These are phyloP conservation scores for Ceratocystis eucalypticola DNA, from an alignment of 2,329 filamentous ascomycete species.

Conservation along the genomic window DNA sequence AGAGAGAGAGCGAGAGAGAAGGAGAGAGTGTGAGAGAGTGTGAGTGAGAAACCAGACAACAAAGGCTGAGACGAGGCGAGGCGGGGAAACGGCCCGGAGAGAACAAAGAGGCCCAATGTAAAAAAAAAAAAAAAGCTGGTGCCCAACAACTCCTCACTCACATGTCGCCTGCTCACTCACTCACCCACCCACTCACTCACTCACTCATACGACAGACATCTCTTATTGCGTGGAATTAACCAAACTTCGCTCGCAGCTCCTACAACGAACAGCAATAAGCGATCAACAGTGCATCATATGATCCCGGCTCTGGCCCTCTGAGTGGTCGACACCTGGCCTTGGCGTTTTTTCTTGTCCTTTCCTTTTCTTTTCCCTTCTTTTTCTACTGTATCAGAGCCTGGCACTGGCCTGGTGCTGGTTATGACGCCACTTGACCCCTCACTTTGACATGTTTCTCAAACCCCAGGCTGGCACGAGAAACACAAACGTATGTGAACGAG, in stretches of 20 bases:
- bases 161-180: neutral
- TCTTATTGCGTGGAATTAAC: too few species aligned
- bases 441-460: constrained; percentile 9
- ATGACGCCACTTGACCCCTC: constrained; percentile 6
- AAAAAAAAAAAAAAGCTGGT: neutral
- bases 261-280: neutral
- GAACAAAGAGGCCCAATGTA: neutral
- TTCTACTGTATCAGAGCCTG: neutral
- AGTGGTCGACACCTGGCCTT: neutral
- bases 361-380: neutral
- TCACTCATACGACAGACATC: neutral
- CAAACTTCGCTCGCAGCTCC: neutral
- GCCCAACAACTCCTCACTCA: neutral
- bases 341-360: neutral
- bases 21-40: too few species aligned
- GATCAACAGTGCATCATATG: neutral
- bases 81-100: neutral
- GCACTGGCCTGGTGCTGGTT: constrained; percentile 3
- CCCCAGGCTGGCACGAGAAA: constrained; percentile 1
- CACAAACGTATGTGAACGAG: neutral
- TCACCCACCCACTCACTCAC: neutral
- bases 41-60: neutral
- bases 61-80: neutral
- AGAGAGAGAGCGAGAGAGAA: neutral
- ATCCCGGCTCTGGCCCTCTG: neutral